phyloP scores from a whole-genome alignment of 2,329 filamentous ascomycete genomes.

The Penicillium polonicum region DNA sequence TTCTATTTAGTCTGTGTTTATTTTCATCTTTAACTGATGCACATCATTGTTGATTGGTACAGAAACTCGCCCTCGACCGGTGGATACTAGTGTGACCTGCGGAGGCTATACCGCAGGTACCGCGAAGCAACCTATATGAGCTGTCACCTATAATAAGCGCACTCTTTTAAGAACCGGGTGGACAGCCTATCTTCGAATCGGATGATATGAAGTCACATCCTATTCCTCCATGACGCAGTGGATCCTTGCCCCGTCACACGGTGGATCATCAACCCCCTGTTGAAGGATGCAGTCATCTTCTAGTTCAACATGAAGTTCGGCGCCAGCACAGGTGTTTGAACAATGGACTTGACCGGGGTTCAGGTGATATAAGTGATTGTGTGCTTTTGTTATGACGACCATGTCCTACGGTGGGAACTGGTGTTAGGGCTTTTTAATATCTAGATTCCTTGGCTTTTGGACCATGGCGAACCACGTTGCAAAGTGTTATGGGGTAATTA shows the following conservation, averaged over 20 bases:
- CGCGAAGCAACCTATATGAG: slow-evolving; percentile 4
- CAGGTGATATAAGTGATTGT: not conserved
- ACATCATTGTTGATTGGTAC: not conserved
- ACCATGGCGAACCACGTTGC: not conserved
- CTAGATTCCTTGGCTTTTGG: not conserved
- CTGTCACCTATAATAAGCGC: not conserved
- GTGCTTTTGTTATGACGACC: not conserved
- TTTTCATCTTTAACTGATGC: not conserved
- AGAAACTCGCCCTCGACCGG: not conserved
- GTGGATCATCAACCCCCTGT: slow-evolving; percentile 2
- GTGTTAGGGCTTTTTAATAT: not conserved
- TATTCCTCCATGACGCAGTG: slow-evolving; percentile 6
- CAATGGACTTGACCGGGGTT: not conserved
- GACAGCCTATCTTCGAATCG: slow-evolving; percentile 5
- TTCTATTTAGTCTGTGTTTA: not conserved
- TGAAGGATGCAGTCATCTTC: slow-evolving; percentile 10
- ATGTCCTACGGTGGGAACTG: not conserved
- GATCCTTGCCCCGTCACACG: slow-evolving; percentile 6
- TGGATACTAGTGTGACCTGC: slow-evolving; percentile 1
- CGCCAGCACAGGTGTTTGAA: not conserved
- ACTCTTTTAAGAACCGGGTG: not conserved
- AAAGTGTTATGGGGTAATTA: not conserved
- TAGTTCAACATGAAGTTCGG: slow-evolving; percentile 4
- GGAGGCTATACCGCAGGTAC: slow-evolving; percentile 10
- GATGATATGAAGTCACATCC: slow-evolving; percentile 11